A percentile compares a stretch with the other conserved stretches of the same genome.
phyloP scores from a whole-genome alignment of 352 stramenopile genomes.

The Blastocystis sp. region DNA sequence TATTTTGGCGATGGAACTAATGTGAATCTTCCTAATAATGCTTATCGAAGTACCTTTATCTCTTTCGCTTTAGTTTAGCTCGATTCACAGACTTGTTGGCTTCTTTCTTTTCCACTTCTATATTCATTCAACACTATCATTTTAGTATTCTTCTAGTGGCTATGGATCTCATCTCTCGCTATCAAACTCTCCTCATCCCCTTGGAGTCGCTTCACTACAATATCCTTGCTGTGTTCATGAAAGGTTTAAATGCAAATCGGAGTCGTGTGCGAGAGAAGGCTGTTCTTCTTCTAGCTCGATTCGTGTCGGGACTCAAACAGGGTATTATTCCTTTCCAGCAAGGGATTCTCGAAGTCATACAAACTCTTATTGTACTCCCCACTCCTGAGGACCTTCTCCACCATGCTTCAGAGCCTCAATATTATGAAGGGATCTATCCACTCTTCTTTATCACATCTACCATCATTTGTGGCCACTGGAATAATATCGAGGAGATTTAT shows the following conservation, averaged over 20 bases:
- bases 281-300: neutral
- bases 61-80: neutral
- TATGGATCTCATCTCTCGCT: slow-evolving; percentile 47
- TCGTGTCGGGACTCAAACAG: neutral
- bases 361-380: slow-evolving; percentile 10
- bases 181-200: neutral
- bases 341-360: slow-evolving; percentile 36
- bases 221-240: slow-evolving; percentile 1
- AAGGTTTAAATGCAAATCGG: neutral
- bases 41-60: neutral
- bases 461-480: slow-evolving; percentile 40
- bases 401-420: neutral
- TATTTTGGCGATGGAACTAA: slow-evolving; percentile 56
- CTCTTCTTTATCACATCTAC: slow-evolving; percentile 48
- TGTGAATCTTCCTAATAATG: neutral
- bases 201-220: neutral
- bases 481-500: neutral
- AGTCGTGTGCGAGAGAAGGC: neutral
- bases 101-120: neutral
- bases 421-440: slow-evolving; percentile 41
- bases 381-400: neutral
- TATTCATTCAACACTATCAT: slow-evolving; percentile 27
- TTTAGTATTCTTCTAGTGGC: neutral
- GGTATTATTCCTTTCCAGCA: slow-evolving; percentile 33
- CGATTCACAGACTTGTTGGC: neutral